Percentiles rank a stretch among this genome's conserved stretches.
Conservation (phyloP, 2,329 filamentous ascomycete species). For the Sporothrix humicola region DNA sequence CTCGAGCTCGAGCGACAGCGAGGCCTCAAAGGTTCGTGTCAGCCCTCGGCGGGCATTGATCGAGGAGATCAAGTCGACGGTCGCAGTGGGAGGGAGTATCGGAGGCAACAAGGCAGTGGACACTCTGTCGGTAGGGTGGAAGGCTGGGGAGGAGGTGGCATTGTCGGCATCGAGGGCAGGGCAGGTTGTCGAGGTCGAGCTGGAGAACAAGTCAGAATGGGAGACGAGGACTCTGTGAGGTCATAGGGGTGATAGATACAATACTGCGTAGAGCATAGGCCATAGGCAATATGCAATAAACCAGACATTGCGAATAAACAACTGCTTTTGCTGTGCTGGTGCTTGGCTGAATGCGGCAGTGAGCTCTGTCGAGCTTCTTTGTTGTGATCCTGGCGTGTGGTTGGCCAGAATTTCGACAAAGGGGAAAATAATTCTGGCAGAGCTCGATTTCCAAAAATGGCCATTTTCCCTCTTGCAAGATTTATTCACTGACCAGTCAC, state of each 20-base stretch:
- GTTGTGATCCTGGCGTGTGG: too few relatives aligned
- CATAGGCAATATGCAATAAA: too few relatives aligned
- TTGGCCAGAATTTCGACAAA: too few relatives aligned
- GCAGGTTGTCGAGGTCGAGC: not conserved
- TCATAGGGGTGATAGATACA: not conserved
- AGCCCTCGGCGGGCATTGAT: not conserved
- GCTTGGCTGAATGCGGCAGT: too few relatives aligned
- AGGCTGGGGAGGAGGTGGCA: not conserved
- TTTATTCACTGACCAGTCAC: too few relatives aligned
- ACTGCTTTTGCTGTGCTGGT: too few relatives aligned
- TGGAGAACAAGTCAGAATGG: not conserved
- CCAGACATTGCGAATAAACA: too few relatives aligned
- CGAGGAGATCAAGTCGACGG: not conserved
- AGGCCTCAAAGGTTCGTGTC: not conserved
- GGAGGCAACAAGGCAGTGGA: not conserved
- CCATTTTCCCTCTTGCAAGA: too few relatives aligned
- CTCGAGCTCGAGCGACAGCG: not conserved
- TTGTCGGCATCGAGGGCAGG: not conserved
- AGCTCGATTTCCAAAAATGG: too few relatives aligned
- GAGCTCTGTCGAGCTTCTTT: too few relatives aligned
- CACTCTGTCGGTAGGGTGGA: not conserved
- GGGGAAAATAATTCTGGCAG: too few relatives aligned
- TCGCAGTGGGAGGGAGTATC: not conserved
- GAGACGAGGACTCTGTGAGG: conserved; percentile 2
- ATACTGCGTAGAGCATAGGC: too few relatives aligned